phyloP scores from a whole-genome alignment of 495 filamentous ascomycete genomes.

The Paragyromitra xinjiangensis region DNA sequence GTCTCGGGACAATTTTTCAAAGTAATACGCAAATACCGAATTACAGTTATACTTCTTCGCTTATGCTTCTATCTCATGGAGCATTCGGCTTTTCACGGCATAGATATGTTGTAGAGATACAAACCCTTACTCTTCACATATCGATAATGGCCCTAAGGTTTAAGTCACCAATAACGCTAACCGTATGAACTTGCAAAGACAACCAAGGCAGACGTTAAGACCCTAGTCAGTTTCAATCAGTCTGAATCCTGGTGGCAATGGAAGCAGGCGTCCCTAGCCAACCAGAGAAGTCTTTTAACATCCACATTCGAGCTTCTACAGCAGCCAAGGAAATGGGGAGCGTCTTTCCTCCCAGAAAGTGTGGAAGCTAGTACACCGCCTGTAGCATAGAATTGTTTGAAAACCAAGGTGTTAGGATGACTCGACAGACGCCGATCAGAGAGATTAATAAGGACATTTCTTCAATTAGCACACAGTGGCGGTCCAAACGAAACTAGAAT shows the following conservation, averaged over 20 bases:
- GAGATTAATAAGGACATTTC: slow-evolving; percentile 41
- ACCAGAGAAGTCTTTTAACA: not conserved
- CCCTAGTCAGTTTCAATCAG: not conserved
- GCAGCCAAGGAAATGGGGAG: not conserved
- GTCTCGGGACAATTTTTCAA: slow-evolving; percentile 29
- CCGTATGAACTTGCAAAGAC: not conserved
- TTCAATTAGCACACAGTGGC: slow-evolving; percentile 40
- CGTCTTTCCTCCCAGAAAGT: not conserved
- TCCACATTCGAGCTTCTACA: not conserved
- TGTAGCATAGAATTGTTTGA: slow-evolving; percentile 8
- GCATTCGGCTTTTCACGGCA: slow-evolving; percentile 39
- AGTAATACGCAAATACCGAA: slow-evolving; percentile 25
- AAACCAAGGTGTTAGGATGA: slow-evolving; percentile 19
- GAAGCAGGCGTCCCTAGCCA: not conserved
- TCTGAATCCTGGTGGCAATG: not conserved
- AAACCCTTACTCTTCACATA: slow-evolving; percentile 22
- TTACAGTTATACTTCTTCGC: slow-evolving; percentile 31
- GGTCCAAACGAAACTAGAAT: slow-evolving; percentile 34
- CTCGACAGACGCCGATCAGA: slow-evolving; percentile 37
- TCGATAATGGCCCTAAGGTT: slow-evolving; percentile 13
- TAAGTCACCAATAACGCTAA: slow-evolving; percentile 28
- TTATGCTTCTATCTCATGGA: slow-evolving; percentile 27
- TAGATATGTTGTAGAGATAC: slow-evolving; percentile 29
- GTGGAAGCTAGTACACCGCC: slow-evolving; percentile 7
- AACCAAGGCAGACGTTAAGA: not conserved